Evolutionary conservation across 805 yeast genomes (phyloP), one percentile per base, ranked within the genome.

Genomic region (Wickerhamomyces xylosicus): DNA sequence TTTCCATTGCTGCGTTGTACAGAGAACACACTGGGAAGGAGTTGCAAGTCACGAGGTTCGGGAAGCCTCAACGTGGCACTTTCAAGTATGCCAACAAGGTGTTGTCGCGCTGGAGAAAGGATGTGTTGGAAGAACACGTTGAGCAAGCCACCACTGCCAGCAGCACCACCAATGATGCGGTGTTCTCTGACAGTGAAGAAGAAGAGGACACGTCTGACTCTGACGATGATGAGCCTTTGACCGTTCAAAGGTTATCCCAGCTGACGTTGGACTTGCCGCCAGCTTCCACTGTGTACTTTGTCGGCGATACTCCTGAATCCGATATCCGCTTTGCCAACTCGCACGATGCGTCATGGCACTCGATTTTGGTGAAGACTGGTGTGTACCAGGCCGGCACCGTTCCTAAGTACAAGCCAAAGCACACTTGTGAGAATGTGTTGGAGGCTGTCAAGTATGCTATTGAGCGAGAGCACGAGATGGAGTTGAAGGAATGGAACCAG

Each of bases 221-320:
- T 36, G 45, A 63, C 14, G 66, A 58, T 36, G 66, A 65, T 40
- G 72, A 64, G 41, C 71, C 71, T 22, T 60, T 72, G 31, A 63
- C 69, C 4, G 61, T 69, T 17, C 70, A 68, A 47, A 68, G 64
- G 38, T 55, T 68, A 21, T 58, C 68, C n/a, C 63, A 62, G 47
- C 45, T 64, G 43, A 62, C 64, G 2, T 49, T 75, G 49, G 79
- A 78, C 40, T 62, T 84, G 47, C 92, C 92, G 5, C 89, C 89
- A 4, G 86, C 92, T 3, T 78, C 85, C 5, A 83, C 92, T 0
- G 94, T 85, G 14, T 84, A 84, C 58, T 85, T 84, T 62, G 92
- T 84, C 37, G 95, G 95, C 51, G 95, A 84, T 55, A 84, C 94
- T 13, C 95, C 95, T 16, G 94, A 84, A 62, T 79, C 89, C 6